Base-by-base conservation (phyloP, 305 asterid species). In the Fraxinus velutina region DNA sequence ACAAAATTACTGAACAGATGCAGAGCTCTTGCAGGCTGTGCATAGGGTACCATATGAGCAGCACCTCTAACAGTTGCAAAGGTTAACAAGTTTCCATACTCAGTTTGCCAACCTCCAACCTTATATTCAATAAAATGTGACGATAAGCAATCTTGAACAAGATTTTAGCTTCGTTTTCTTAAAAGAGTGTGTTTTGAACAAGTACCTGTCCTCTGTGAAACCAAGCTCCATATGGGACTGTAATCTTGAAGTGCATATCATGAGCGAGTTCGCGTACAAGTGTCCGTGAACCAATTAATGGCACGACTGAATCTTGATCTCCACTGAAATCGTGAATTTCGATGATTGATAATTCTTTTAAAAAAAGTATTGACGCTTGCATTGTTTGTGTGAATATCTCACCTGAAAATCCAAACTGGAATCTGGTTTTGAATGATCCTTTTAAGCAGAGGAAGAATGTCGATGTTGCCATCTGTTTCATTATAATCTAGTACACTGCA, bases 31-130 rank as follows among this genome's bases (percentile, higher is more conserved):
- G 93, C 83, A 3, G 97, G 97, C 92, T 92, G 97, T 27, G 98
- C 94, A 83, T 84, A 95, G 0, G 98, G 99, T 17, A 95, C 98
- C 98, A 94, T 94, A 86, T 94, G 98, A 74, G 97, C 91, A 37
- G 97, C 98, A 57, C 99, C 97, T 81, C 98, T 88, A 2, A 95
- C 98, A 0, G 99, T 93, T 0, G 97, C 96, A 76, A 94, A 93
- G 6, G 97, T 92, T 57, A 94, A 81, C 86, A 91, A 0, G 33
- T 89, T 89, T 39, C 99, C 99, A 80, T 93, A 95, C 82, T 92
- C 97, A 0, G 94, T 95, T 13, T 84, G 89, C 97, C 96, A 95
- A n/a, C 99, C 99, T 84, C 97, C 99, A 21, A 95, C 98, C 98
- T 93, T 34, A 6, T 10, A 27, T 12, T 17, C 32, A 22, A 24